A percentile compares a stretch with the other conserved stretches of the same genome.
phyloP scores from a whole-genome alignment of 768 basidiomycete species.

The Botryobasidium botryosum region DNA sequence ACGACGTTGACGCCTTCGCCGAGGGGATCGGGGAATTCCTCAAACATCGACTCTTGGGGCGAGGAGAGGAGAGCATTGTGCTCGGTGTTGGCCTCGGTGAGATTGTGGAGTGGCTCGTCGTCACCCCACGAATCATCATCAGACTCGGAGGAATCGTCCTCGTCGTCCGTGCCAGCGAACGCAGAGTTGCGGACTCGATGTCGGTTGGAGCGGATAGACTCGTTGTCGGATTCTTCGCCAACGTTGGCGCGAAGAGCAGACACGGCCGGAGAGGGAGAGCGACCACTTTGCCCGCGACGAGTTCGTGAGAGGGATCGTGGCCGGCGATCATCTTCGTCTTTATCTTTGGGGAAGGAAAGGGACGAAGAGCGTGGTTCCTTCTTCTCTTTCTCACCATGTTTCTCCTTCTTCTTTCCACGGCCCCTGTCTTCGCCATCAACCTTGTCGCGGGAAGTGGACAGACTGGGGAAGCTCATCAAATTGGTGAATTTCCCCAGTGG shows the following conservation, averaged over 20 bases:
- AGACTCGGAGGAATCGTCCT: slow-evolving; percentile 15
- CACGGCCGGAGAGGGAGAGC: slow-evolving; percentile 32
- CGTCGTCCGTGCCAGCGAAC: slow-evolving; percentile 13
- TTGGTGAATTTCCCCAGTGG: too few relatives aligned
- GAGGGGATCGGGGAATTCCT: slow-evolving; percentile 55
- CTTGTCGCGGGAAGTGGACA: slow-evolving; percentile 30
- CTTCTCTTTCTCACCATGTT: background rate
- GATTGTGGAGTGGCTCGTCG: slow-evolving; percentile 26
- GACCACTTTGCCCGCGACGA: slow-evolving; percentile 40
- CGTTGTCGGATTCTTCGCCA: slow-evolving; percentile 36
- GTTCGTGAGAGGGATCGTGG: slow-evolving; percentile 46
- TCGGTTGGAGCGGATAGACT: background rate
- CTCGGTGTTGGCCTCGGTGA: slow-evolving; percentile 81
- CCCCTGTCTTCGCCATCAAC: slow-evolving; percentile 18
- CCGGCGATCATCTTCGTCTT: slow-evolving; percentile 35
- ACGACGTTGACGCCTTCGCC: slow-evolving; percentile 89
- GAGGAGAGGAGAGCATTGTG: slow-evolving; percentile 14
- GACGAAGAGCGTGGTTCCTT: slow-evolving; percentile 1
- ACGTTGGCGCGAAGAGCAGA: slow-evolving; percentile 39
- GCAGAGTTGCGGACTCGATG: slow-evolving; percentile 13
- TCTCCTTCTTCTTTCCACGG: slow-evolving; percentile 21
- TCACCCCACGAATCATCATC: slow-evolving; percentile 12
- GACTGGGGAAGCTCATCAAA: slow-evolving; percentile 55
- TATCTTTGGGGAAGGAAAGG: slow-evolving; percentile 1
- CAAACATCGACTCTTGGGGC: slow-evolving; percentile 17